Evolutionary conservation across 805 yeast species (phyloP).

Genomic region (Wilhelminamyces savonicus): DNA sequence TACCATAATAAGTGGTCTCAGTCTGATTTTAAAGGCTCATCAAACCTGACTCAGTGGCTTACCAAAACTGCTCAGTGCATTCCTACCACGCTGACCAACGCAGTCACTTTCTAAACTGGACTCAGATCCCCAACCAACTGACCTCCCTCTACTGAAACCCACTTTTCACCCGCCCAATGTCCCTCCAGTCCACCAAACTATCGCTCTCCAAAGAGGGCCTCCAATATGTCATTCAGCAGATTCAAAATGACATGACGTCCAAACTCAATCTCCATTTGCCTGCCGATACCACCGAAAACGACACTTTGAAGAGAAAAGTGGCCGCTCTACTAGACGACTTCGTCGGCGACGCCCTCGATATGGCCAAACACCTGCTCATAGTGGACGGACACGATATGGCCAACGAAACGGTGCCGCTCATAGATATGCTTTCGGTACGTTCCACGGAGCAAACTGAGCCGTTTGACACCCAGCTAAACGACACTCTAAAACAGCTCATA

Average conservation of each 20-base stretch:
- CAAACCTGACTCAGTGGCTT: too few relatives aligned
- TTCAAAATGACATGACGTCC: conserved; percentile 34
- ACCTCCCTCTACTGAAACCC: neutral
- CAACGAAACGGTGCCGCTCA: conserved; percentile 11
- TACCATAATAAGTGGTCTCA: too few relatives aligned
- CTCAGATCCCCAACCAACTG: too few relatives aligned
- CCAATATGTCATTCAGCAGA: conserved; percentile 38
- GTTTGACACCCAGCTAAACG: conserved; percentile 61
- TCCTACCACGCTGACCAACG: too few relatives aligned
- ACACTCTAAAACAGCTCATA: conserved; percentile 48
- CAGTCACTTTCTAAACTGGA: too few relatives aligned
- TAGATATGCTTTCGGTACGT: conserved; percentile 19
- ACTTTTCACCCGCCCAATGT: neutral
- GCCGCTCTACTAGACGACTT: conserved; percentile 38
- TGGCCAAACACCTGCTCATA: conserved; percentile 47
- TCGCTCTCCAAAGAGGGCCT: conserved; percentile 50
- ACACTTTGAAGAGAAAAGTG: conserved; percentile 42
- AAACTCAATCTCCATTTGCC: conserved; percentile 48
- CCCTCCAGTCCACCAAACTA: conserved; percentile 33
- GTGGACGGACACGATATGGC: conserved; percentile 49
- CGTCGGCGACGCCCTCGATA: conserved; percentile 49
- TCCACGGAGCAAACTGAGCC: conserved; percentile 52
- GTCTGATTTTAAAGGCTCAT: too few relatives aligned
- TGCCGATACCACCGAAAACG: conserved; percentile 22
- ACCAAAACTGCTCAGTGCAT: too few relatives aligned